Percentiles rank a stretch among this genome's conserved stretches.
These are phyloP conservation scores for Aureobasidium sp. DNA, from an alignment of 2,329 filamentous ascomycete species.

Conservation along the genomic window DNA sequence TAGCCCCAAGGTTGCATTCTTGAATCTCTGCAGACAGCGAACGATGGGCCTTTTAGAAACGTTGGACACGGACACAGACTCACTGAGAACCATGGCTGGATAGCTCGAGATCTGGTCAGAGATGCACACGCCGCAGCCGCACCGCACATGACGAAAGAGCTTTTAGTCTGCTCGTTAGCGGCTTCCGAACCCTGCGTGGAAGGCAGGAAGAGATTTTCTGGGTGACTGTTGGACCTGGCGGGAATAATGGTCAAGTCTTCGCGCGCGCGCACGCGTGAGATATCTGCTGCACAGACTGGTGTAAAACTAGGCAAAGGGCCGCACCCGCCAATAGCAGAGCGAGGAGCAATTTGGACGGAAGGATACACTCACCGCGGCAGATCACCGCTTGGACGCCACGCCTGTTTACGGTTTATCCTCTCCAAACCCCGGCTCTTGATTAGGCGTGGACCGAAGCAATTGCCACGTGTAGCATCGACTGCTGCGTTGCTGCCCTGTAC, in stretches of 20 bases:
- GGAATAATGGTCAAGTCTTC: neutral
- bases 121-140: conserved; percentile 9
- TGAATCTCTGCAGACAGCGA: conserved; percentile 7
- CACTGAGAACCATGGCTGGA: conserved; percentile 6
- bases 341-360: neutral
- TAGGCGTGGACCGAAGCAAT: conserved; percentile 8
- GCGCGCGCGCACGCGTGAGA: conserved; percentile 7
- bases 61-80: conserved; percentile 8
- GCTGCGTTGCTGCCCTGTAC: neutral
- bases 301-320: neutral
- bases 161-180: conserved; percentile 9
- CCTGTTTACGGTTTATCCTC: conserved; percentile 3
- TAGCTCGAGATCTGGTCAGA: conserved; percentile 9
- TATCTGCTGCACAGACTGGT: conserved; percentile 9
- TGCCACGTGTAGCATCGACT: conserved; percentile 4
- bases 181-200: conserved; percentile 9
- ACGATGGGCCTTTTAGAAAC: conserved; percentile 10
- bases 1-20: neutral
- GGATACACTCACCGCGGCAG: neutral
- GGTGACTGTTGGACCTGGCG: conserved; percentile 7
- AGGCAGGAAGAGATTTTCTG: conserved; percentile 7
- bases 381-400: conserved; percentile 7
- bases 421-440: neutral
- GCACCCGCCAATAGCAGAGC: neutral
- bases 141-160: conserved; percentile 11